Percentiles rank a stretch among this genome's conserved stretches.
These are phyloP conservation scores for Euphorbia lathyris DNA, from an alignment of 345 rosid species.

Conservation along the genomic window DNA sequence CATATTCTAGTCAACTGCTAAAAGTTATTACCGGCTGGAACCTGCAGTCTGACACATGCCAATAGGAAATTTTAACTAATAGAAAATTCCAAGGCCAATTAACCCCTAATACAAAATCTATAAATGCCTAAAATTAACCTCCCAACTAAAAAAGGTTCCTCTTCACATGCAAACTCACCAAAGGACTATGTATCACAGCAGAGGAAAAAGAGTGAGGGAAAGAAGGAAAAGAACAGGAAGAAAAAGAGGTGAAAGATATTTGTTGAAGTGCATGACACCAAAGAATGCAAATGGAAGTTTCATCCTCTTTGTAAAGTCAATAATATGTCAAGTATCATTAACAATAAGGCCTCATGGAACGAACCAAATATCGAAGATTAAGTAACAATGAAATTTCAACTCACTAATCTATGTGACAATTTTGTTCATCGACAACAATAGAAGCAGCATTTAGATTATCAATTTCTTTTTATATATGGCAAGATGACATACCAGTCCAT, in stretches of 20 bases:
- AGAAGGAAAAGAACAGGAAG: too few species aligned
- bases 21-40: background rate
- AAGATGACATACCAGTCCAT: constrained; percentile 76
- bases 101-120: background rate
- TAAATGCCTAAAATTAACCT: background rate
- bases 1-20: background rate
- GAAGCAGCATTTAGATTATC: background rate
- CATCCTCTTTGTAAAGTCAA: background rate
- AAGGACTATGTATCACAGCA: too few species aligned
- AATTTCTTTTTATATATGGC: background rate
- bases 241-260: background rate
- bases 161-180: background rate
- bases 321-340: background rate
- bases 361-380: background rate
- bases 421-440: background rate
- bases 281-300: background rate
- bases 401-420: background rate
- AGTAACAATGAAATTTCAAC: background rate
- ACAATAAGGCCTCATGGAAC: background rate
- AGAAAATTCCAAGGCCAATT: background rate
- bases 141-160: background rate
- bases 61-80: background rate
- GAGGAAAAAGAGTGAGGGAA: background rate
- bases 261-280: background rate
- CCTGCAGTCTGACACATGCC: background rate